Conservation (phyloP, 2,329 filamentous ascomycete genomes). For the Paraphoma sp. region DNA sequence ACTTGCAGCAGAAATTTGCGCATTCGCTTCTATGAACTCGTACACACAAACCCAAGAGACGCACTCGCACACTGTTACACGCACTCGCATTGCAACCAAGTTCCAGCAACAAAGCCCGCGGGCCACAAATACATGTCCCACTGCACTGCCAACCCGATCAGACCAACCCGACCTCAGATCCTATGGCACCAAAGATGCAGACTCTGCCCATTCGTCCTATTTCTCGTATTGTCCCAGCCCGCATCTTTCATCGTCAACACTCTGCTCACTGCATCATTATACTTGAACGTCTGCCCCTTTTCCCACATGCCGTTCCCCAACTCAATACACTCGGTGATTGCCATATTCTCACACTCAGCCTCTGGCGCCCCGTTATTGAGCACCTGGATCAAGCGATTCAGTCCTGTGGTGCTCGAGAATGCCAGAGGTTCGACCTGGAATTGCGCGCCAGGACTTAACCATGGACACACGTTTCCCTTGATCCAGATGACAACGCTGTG, state of each 20-base stretch:
- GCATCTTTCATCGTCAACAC: constrained; percentile 42
- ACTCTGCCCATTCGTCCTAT: constrained; percentile 32
- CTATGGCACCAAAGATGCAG: constrained; percentile 39
- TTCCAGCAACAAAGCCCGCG: background rate
- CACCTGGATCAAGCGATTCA: constrained; percentile 41
- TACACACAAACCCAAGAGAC: no score
- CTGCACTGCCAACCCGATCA: no score
- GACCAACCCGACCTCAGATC: constrained; percentile 5
- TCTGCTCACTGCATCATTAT: constrained; percentile 35
- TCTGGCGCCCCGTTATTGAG: constrained; percentile 24
- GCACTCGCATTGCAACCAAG: no score
- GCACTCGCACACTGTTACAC: no score
- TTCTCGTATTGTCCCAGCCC: constrained; percentile 41
- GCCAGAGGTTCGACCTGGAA: constrained; percentile 35
- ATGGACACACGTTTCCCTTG: constrained; percentile 37
- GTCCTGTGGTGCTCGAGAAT: constrained; percentile 25
- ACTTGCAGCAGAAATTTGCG: background rate
- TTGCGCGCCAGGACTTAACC: constrained; percentile 33
- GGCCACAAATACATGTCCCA: background rate
- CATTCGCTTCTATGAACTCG: no score
- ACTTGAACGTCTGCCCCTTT: constrained; percentile 44
- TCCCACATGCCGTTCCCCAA: constrained; percentile 42
- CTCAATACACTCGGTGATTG: constrained; percentile 44
- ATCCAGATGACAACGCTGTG: constrained; percentile 37
- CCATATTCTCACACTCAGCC: constrained; percentile 36